A percentile compares a stretch with the other conserved stretches of the same genome.
These are phyloP conservation scores for Trichoderma endophyticum DNA, from an alignment of 2,329 filamentous ascomycete species.

Conservation along the genomic window DNA sequence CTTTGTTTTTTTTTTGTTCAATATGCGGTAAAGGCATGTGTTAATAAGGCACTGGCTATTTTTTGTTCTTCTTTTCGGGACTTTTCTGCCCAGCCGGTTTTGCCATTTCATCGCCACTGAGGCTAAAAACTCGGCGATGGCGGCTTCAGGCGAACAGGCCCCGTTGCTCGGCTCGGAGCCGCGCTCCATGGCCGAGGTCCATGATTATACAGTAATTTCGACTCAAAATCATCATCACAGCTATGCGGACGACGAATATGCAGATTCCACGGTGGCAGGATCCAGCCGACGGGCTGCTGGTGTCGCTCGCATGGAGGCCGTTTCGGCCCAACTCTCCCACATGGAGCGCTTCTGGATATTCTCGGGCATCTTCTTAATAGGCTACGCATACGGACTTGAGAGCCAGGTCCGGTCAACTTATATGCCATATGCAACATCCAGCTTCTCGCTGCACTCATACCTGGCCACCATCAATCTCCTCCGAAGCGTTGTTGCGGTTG, in stretches of 20 bases:
- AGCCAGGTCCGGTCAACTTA: conserved; percentile 50
- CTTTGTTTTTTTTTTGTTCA: background rate
- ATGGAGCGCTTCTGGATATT: conserved; percentile 52
- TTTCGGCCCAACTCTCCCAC: conserved; percentile 44
- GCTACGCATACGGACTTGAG: conserved; percentile 59
- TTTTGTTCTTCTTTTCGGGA: background rate
- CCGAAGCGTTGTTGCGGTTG: conserved; percentile 57
- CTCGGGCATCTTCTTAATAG: conserved; percentile 54
- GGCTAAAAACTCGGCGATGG: conserved; percentile 1
- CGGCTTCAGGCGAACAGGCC: conserved; percentile 1
- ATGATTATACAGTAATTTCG: background rate
- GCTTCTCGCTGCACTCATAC: conserved; percentile 51
- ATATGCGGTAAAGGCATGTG: background rate
- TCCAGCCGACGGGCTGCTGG: conserved; percentile 32
- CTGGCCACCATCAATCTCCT: conserved; percentile 58
- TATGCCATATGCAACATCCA: conserved; percentile 53
- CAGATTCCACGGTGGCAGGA: background rate
- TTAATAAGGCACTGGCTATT: background rate
- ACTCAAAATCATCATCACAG: background rate
- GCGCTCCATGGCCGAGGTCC: conserved; percentile 8
- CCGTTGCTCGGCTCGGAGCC: conserved; percentile 15
- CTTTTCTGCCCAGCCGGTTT: background rate
- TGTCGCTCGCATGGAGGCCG: conserved; percentile 51
- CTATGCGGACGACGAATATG: background rate
- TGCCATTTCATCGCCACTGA: background rate